Conservation (phyloP, 139 green algal species). For the Haematococcus sp. region DNA sequence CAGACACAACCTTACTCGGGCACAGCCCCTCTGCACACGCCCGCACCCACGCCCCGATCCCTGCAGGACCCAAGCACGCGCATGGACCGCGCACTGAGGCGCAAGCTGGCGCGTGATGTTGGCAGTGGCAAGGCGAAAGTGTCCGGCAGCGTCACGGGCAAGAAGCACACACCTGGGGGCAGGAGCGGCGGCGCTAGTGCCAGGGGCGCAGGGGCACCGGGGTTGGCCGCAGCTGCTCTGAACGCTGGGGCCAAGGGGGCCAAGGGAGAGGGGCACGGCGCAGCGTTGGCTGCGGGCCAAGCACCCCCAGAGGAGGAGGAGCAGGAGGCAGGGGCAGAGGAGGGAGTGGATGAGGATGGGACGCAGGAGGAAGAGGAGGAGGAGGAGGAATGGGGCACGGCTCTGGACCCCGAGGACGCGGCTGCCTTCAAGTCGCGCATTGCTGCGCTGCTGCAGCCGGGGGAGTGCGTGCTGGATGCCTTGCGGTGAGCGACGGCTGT, state of each 20-base stretch:
- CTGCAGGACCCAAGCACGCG: no score
- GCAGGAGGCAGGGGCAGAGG: not conserved
- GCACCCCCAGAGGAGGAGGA: no score
- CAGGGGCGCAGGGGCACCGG: not conserved
- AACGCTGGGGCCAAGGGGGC: no score
- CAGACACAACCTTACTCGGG: no score
- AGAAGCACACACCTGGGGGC: slow-evolving; percentile 5
- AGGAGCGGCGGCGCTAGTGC: not conserved
- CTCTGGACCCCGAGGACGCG: slow-evolving; percentile 34
- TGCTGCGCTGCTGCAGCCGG: slow-evolving; percentile 48
- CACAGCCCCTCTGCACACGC: no score
- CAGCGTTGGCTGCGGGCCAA: no score
- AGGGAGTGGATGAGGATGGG: slow-evolving; percentile 3
- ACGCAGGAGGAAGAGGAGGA: slow-evolving; percentile 19
- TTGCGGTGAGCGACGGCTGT: slow-evolving; percentile 34
- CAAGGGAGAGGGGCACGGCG: not conserved
- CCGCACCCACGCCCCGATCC: no score
- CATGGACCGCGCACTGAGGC: no score
- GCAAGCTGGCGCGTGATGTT: no score
- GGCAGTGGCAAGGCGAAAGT: no score
- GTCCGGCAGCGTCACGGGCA: no score
- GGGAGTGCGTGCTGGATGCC: slow-evolving; percentile 57
- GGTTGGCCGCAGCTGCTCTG: no score
- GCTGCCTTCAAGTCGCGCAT: slow-evolving; percentile 39
- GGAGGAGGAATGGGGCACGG: slow-evolving; percentile 22